Evolutionary conservation across 805 yeast species (phyloP), one percentile per base, ranked within the genome.

Genomic region (Candida ponderosae): DNA sequence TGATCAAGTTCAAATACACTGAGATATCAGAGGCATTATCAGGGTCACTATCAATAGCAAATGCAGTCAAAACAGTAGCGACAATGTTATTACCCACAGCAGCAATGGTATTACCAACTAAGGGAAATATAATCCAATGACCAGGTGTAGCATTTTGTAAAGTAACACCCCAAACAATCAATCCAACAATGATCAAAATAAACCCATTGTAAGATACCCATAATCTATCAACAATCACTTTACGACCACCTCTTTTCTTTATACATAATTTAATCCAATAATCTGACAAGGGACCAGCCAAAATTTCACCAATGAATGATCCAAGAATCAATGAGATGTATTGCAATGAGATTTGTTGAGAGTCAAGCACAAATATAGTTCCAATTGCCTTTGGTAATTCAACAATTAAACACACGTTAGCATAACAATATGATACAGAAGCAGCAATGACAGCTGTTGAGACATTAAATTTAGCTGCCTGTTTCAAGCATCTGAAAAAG

Each of bases 331-430:
- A 36, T 10, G 51, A 42, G 16, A 53, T 34, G 32, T 44, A 49
- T 36, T 54, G 59, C n/a, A 54, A 39, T 13, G 56, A 57, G 15
- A 53, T 35, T 16, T 45, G 51, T 33, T 54, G 56, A 9, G 59
- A 38, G 30, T 51, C 43, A 35, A 54, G 40, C 8, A 36, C 34
- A 33, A 49, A 54, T 29, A 42, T 40, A 19, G 38, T 40, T n/a
- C 41, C 45, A 37, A 45, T 48, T n/a, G 52, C 39, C 18, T 40
- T 36, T 5, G 59, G 51, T 20, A 52, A 36, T 29, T 52, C 59
- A n/a, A 54, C 55, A 18, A 45, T 45, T 11, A 49, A 35, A 6
- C 49, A 54, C 11, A 54, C 46, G 34, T 52, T 54, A 13, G 47
- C 53, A 34, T 46, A 54, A 19, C 43, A 34, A 37, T 50, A 54